A percentile compares a stretch with the other conserved stretches of the same genome.
These are phyloP conservation scores for Xerocomus brunneocitrinus DNA, from an alignment of 768 basidiomycete species.

Conservation along the genomic window DNA sequence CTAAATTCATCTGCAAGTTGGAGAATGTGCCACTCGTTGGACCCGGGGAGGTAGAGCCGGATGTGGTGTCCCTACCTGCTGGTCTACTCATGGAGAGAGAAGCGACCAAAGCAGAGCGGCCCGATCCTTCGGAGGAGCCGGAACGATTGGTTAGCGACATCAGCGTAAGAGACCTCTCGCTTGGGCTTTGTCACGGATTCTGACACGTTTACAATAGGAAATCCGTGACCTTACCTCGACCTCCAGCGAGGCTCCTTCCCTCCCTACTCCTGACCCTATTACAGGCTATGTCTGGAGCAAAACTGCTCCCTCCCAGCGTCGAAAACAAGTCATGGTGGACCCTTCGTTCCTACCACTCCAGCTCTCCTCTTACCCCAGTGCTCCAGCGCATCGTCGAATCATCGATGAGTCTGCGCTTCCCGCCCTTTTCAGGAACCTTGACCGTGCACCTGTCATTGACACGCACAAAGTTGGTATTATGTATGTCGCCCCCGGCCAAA, in stretches of 20 bases:
- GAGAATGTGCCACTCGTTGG: slow-evolving; percentile 88
- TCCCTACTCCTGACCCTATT: slow-evolving; percentile 60
- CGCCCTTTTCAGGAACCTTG: slow-evolving; percentile 62
- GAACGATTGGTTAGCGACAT: background rate
- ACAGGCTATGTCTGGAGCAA: slow-evolving; percentile 88
- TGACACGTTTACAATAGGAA: slow-evolving; percentile 20
- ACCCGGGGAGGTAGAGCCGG: slow-evolving; percentile 80
- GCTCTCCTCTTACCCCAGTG: slow-evolving; percentile 67
- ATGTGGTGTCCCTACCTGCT: slow-evolving; percentile 66
- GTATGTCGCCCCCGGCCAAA: slow-evolving; percentile 93
- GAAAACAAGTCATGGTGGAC: slow-evolving; percentile 81
- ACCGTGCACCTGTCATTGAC: slow-evolving; percentile 90
- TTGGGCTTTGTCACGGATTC: background rate
- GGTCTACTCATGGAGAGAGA: slow-evolving; percentile 68
- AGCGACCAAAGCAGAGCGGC: slow-evolving; percentile 30
- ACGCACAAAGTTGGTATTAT: slow-evolving; percentile 95
- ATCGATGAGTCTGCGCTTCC: slow-evolving; percentile 53
- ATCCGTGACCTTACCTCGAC: slow-evolving; percentile 12
- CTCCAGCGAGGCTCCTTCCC: slow-evolving; percentile 7
- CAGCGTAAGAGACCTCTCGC: slow-evolving; percentile 10
- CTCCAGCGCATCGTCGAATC: slow-evolving; percentile 37
- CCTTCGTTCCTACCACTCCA: slow-evolving; percentile 85
- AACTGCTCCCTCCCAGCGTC: slow-evolving; percentile 80
- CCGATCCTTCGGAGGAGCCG: slow-evolving; percentile 22
- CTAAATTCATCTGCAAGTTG: slow-evolving; percentile 75